A percentile compares a stretch with the other conserved stretches of the same genome.
Conservation (phyloP, 75 land plant genomes). For the Sequoiadendron giganteum region DNA sequence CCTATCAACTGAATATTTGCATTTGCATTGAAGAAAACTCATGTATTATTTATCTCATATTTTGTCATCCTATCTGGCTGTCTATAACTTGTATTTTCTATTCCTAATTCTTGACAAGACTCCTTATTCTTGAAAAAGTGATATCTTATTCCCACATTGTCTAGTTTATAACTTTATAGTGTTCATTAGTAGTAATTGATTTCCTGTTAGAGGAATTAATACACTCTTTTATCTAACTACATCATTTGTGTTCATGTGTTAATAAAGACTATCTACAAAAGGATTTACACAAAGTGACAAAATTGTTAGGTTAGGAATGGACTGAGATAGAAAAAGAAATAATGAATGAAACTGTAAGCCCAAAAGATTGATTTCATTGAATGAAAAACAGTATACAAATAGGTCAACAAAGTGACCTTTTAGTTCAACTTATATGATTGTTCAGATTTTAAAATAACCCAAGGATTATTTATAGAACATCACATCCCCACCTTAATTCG, state of each 20-base stretch:
- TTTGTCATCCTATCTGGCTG: neutral
- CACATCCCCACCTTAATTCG: too few species aligned
- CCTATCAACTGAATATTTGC: neutral
- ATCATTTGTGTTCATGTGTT: neutral
- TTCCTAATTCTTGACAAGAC: neutral
- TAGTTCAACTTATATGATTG: too few species aligned
- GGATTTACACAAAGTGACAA: neutral
- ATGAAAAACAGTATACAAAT: too few species aligned
- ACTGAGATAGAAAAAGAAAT: too few species aligned
- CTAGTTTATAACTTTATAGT: neutral
- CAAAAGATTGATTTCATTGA: too few species aligned
- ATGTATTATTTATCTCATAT: neutral
- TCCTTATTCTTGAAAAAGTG: neutral
- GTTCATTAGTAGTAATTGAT: neutral
- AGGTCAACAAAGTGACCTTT: too few species aligned
- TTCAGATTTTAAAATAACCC: too few species aligned
- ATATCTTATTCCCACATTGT: neutral
- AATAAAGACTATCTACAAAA: neutral
- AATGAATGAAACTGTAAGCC: too few species aligned
- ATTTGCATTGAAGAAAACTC: neutral
- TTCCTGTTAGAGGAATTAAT: neutral
- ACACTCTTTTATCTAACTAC: neutral
- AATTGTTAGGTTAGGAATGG: too few species aligned
- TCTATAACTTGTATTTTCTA: neutral
- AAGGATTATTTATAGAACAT: too few species aligned